phyloP scores from a whole-genome alignment of 1,139 yeast species.

The Debaryomyces nepalensis region DNA sequence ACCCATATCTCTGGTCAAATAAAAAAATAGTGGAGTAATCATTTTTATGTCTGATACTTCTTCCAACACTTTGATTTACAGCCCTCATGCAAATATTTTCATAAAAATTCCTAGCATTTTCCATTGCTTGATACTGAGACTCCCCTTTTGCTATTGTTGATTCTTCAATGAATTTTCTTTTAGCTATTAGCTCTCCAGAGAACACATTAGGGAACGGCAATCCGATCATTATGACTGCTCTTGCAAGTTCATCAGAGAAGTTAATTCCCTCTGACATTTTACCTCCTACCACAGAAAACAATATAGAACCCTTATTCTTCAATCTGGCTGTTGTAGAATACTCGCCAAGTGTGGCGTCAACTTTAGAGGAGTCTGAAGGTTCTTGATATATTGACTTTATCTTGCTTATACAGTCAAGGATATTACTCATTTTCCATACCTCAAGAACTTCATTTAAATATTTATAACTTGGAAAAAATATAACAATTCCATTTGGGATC shows the following conservation, averaged over 20 bases:
- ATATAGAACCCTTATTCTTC: slow-evolving; percentile 57
- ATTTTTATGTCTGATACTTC: slow-evolving; percentile 82
- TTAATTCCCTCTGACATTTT: slow-evolving; percentile 94
- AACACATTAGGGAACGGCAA: slow-evolving; percentile 87
- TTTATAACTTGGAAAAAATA: slow-evolving; percentile 84
- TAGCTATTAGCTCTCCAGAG: slow-evolving; percentile 83
- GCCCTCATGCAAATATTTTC: slow-evolving; percentile 92
- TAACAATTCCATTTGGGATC: slow-evolving; percentile 78
- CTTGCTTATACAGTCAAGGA: slow-evolving; percentile 37
- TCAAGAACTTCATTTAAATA: slow-evolving; percentile 58
- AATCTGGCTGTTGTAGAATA: slow-evolving; percentile 48
- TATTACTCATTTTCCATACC: slow-evolving; percentile 52
- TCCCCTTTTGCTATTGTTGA: slow-evolving; percentile 46
- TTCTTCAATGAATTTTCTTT: slow-evolving; percentile 65
- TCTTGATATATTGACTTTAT: slow-evolving; percentile 62
- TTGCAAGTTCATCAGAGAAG: slow-evolving; percentile 81
- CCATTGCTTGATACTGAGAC: slow-evolving; percentile 42
- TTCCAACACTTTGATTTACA: slow-evolving; percentile 89
- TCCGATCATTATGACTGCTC: slow-evolving; percentile 89
- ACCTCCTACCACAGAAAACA: slow-evolving; percentile 92
- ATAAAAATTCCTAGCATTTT: slow-evolving; percentile 63
- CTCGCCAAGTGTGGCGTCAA: slow-evolving; percentile 50
- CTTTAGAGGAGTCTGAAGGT: slow-evolving; percentile 46
- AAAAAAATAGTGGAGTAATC: slow-evolving; percentile 82
- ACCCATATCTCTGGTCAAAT: slow-evolving; percentile 66